Conservation (phyloP, 306 rosid genomes). For the Erythrophleum fordii region DNA sequence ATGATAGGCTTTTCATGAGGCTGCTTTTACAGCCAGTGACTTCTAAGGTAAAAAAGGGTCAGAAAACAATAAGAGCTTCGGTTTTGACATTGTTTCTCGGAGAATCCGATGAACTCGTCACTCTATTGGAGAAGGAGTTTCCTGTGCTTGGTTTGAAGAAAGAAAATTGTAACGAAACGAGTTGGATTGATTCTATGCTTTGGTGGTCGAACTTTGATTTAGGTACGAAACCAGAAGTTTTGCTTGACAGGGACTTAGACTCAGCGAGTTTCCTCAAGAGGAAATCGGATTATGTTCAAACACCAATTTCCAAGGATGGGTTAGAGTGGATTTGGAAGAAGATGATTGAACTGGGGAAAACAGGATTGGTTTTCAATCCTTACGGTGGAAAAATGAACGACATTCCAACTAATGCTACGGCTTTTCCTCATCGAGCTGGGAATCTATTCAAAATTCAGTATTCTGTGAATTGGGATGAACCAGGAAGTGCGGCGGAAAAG, state of each 20-base stretch:
- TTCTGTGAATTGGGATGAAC: constrained; percentile 46
- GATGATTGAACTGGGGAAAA: constrained; percentile 46
- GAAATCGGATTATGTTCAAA: constrained; percentile 60
- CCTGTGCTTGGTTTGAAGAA: constrained; percentile 56
- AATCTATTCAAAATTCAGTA: constrained; percentile 57
- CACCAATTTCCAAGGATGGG: constrained; percentile 38
- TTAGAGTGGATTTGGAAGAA: constrained; percentile 48
- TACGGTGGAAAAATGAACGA: constrained; percentile 53
- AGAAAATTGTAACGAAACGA: constrained; percentile 55
- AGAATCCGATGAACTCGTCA: constrained; percentile 45
- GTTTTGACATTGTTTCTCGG: constrained; percentile 60
- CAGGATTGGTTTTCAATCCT: constrained; percentile 54
- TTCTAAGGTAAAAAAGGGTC: constrained; percentile 46
- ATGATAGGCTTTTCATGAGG: constrained; percentile 67
- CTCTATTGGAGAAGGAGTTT: constrained; percentile 52
- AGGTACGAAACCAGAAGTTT: constrained; percentile 36
- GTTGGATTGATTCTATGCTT: constrained; percentile 57
- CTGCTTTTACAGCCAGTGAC: constrained; percentile 57
- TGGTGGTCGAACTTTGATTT: constrained; percentile 41
- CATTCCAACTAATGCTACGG: constrained; percentile 35
- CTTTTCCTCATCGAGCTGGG: constrained; percentile 53
- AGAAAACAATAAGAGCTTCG: constrained; percentile 48
- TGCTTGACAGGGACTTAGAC: constrained; percentile 40
- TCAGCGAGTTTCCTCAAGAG: constrained; percentile 40
- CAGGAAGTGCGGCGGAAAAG: constrained; percentile 31